phyloP scores from a whole-genome alignment of 192 early-diverging fungal species.

The Podila epicladia region DNA sequence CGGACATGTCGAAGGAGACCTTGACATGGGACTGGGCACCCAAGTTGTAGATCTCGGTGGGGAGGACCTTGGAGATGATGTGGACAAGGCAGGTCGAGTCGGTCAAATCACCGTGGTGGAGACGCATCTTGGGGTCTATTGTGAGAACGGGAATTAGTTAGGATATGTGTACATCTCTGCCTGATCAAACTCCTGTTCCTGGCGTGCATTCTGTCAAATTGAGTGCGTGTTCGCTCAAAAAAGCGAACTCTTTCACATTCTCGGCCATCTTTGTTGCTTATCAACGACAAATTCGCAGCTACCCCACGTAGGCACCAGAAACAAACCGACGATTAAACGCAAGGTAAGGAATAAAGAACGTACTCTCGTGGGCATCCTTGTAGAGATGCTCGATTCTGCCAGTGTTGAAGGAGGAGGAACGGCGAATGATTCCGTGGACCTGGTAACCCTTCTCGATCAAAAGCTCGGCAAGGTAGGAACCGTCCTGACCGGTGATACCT shows the following conservation, averaged over 20 bases:
- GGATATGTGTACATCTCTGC: background rate
- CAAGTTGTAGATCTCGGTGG: slow-evolving; percentile 77
- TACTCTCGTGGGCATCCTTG: slow-evolving; percentile 67
- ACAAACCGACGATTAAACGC: background rate
- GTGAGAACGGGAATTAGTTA: background rate
- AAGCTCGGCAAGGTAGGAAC: slow-evolving; percentile 74
- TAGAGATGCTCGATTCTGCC: slow-evolving; percentile 80
- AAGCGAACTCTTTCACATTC: too few relatives aligned
- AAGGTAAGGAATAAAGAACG: slow-evolving; percentile 8
- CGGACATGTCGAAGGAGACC: slow-evolving; percentile 79
- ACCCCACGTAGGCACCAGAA: background rate
- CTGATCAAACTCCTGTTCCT: background rate
- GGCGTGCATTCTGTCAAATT: background rate
- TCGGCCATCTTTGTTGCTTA: background rate
- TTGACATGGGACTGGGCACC: slow-evolving; percentile 80
- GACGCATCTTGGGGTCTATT: slow-evolving; percentile 66
- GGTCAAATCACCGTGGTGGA: slow-evolving; percentile 79
- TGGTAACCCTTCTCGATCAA: slow-evolving; percentile 72
- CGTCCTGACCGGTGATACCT: slow-evolving; percentile 82
- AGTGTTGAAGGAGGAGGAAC: slow-evolving; percentile 81
- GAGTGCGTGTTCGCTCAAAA: too few relatives aligned
- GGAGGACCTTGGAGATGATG: slow-evolving; percentile 73
- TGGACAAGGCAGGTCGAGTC: slow-evolving; percentile 78
- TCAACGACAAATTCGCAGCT: background rate
- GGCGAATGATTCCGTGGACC: slow-evolving; percentile 78